Evolutionary conservation across 1,284 basidiomycete genomes (phyloP).

Genomic region (Rhodotorula sp.): DNA sequence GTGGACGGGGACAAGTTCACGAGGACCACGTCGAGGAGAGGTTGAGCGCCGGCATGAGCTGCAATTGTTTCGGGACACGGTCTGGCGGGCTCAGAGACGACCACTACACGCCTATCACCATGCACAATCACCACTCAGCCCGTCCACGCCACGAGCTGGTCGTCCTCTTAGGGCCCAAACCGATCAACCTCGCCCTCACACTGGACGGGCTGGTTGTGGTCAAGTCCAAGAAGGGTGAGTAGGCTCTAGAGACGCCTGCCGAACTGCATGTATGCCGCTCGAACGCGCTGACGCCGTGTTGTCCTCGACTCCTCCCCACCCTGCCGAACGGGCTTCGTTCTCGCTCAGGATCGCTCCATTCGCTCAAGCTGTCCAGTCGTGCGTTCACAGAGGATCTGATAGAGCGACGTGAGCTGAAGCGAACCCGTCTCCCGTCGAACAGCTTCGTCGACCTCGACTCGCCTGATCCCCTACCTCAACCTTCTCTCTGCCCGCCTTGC

Average conservation of each 20-base stretch:
- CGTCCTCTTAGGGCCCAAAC: not conserved
- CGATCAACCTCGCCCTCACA: conserved; percentile 15
- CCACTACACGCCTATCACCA: not conserved
- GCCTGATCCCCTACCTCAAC: conserved; percentile 20
- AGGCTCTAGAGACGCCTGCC: not conserved
- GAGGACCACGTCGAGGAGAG: not conserved
- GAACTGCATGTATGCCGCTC: not conserved
- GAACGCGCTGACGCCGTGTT: not conserved
- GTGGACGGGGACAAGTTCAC: too few species aligned
- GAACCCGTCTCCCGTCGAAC: not conserved
- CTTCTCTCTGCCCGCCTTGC: conserved; percentile 6
- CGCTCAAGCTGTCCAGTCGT: conserved; percentile 9
- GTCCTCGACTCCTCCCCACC: not conserved
- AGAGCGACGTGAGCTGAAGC: not conserved
- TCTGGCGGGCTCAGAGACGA: not conserved
- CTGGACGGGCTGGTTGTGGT: conserved; percentile 2
- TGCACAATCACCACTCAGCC: not conserved
- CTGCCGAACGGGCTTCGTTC: not conserved
- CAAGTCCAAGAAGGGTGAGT: conserved; percentile 2
- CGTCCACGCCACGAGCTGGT: not conserved
- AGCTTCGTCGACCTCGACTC: conserved; percentile 14
- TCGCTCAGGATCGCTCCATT: conserved; percentile 2
- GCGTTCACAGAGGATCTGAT: not conserved
- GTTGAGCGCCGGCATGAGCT: not conserved
- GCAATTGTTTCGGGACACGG: not conserved